Conservation (phyloP, 495 filamentous ascomycete species). For the Achaetomiella virescens region DNA sequence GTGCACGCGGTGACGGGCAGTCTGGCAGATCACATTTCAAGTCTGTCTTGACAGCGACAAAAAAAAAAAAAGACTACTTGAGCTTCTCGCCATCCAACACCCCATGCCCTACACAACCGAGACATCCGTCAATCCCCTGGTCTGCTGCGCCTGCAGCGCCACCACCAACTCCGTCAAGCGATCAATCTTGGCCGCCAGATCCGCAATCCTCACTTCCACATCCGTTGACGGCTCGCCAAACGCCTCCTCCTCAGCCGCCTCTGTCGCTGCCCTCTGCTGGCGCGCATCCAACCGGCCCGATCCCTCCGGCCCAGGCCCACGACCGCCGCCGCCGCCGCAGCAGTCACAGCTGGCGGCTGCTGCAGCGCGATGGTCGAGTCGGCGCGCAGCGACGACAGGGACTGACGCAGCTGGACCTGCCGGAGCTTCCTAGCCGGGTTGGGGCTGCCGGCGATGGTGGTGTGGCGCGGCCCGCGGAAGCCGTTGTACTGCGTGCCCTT, state of each 20-base stretch:
- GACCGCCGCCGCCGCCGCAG: neutral
- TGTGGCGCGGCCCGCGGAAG: conserved; percentile 24
- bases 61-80: no score
- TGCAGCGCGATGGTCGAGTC: neutral
- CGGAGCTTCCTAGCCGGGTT: conserved; percentile 11
- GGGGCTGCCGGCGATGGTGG: conserved; percentile 14
- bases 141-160: conserved; percentile 30
- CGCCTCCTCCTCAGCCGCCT: conserved; percentile 27
- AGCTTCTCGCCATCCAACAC: no score
- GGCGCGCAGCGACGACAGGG: conserved; percentile 13
- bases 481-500: conserved; percentile 32
- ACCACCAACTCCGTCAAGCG: conserved; percentile 39
- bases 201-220: conserved; percentile 39
- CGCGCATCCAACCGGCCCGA: neutral
- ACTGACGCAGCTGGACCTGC: neutral
- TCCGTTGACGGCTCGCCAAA: conserved; percentile 28
- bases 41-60: no score
- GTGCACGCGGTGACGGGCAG: no score
- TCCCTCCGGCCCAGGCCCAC: no score
- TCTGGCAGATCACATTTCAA: no score
- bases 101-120: conserved; percentile 6
- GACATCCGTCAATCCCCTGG: conserved; percentile 19
- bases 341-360: neutral
- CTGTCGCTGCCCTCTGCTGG: conserved; percentile 13
- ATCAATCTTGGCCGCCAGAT: conserved; percentile 44